Conservation (phyloP, 2,329 filamentous ascomycete genomes). For the Fusarium fujikuroi region DNA sequence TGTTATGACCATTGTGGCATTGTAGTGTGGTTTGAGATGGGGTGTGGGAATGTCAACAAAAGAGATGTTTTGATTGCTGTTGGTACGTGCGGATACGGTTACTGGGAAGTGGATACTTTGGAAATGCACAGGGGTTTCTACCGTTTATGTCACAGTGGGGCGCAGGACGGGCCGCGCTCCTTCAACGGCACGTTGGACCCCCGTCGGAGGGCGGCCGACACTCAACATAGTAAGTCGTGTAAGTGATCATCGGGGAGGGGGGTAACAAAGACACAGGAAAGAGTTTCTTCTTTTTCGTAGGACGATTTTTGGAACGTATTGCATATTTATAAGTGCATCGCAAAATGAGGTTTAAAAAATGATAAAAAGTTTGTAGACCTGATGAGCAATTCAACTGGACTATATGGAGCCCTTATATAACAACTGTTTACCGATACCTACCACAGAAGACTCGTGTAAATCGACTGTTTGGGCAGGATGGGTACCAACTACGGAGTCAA, state of each 20-base stretch:
- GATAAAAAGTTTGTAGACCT: not conserved
- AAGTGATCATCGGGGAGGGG: conserved; percentile 1
- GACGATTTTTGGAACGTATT: not conserved
- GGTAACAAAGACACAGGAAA: not conserved
- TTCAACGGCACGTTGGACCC: conserved; percentile 9
- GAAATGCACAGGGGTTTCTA: conserved; percentile 3
- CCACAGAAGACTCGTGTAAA: not conserved
- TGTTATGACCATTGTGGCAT: conserved; percentile 46
- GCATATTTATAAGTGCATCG: not conserved
- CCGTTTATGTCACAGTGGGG: conserved; percentile 17
- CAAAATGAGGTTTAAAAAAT: not conserved
- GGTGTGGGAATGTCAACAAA: conserved; percentile 36
- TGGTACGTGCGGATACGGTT: conserved; percentile 28
- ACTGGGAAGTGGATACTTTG: not conserved
- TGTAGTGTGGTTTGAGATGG: conserved; percentile 14
- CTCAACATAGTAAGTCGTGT: conserved; percentile 11
- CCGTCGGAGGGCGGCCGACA: conserved; percentile 10
- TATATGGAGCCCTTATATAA: not conserved
- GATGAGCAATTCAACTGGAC: not conserved
- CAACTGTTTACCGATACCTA: not conserved
- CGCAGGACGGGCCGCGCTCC: conserved; percentile 23
- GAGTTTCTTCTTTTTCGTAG: not conserved
- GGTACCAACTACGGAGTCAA: not conserved
- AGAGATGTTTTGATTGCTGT: conserved; percentile 24
- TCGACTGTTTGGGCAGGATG: not conserved